Evolutionary conservation across 768 basidiomycete genomes (phyloP).

Genomic region (Cubamyces lactineus): DNA sequence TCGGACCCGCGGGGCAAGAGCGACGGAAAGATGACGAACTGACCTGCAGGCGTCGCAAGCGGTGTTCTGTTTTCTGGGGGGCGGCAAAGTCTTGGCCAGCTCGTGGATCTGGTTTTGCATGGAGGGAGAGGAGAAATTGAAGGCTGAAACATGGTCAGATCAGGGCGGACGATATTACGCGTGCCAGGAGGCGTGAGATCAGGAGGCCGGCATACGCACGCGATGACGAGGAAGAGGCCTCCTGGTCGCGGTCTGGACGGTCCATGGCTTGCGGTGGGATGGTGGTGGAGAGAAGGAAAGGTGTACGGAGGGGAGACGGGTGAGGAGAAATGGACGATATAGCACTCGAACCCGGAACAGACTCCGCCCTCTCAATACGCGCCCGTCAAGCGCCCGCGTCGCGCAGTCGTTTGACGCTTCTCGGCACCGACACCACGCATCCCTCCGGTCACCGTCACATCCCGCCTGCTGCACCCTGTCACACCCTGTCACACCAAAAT

Average conservation of each 20-base stretch:
- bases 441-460: slow-evolving; percentile 8
- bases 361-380: slow-evolving; percentile 22
- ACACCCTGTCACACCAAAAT: slow-evolving; percentile 8
- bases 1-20: not conserved
- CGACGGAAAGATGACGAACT: slow-evolving; percentile 20
- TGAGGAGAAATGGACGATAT: slow-evolving; percentile 21
- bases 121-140: slow-evolving; percentile 63
- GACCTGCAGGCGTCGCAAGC: slow-evolving; percentile 93
- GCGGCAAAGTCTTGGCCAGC: slow-evolving; percentile 76
- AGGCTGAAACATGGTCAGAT: slow-evolving; percentile 45
- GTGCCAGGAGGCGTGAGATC: not conserved
- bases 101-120: slow-evolving; percentile 85
- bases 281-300: slow-evolving; percentile 7
- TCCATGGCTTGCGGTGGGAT: slow-evolving; percentile 24
- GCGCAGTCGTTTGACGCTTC: slow-evolving; percentile 16
- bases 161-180: slow-evolving; percentile 29
- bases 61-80: slow-evolving; percentile 90
- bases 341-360: slow-evolving; percentile 19
- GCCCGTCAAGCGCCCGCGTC: slow-evolving; percentile 21
- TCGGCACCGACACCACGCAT: slow-evolving; percentile 22
- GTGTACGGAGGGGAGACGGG: slow-evolving; percentile 3
- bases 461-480: not conserved
- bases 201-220: slow-evolving; percentile 16
- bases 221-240: slow-evolving; percentile 15
- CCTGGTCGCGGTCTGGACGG: slow-evolving; percentile 16